Conservation (phyloP, 2,329 filamentous ascomycete genomes). For the Rutstroemia sp. region DNA sequence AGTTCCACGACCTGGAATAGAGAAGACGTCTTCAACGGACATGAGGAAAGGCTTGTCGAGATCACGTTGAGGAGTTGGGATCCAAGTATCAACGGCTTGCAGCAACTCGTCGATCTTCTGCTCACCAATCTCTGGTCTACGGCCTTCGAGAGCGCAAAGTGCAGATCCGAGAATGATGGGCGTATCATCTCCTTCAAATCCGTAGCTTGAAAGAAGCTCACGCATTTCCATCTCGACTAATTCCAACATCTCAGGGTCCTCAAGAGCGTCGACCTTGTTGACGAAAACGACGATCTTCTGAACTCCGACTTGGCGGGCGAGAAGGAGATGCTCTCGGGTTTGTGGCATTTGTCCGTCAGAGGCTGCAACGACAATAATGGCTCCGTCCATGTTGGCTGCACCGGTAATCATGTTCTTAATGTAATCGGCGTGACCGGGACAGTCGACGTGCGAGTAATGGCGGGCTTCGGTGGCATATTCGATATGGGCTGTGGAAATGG, state of each 20-base stretch:
- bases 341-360: constrained; percentile 99
- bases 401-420: constrained; percentile 99
- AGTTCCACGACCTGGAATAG: constrained; percentile 87
- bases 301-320: constrained; percentile 96
- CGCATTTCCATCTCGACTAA: constrained; percentile 99
- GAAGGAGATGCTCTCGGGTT: constrained; percentile 95
- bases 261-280: constrained; percentile 97
- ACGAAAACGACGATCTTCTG: constrained; percentile 98
- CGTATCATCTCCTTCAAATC: constrained; percentile 96
- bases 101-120: constrained; percentile 89
- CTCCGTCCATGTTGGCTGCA: constrained; percentile 98
- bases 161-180: constrained; percentile 97
- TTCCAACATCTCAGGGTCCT: constrained; percentile 99
- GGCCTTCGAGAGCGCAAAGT: constrained; percentile 84
- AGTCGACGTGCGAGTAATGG: constrained; percentile 99
- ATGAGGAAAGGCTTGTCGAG: constrained; percentile 98
- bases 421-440: constrained; percentile 99
- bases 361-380: constrained; percentile 96
- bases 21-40: constrained; percentile 92
- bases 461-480: constrained; percentile 92
- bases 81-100: constrained; percentile 86
- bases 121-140: constrained; percentile 78
- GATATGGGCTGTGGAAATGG: constrained; percentile 96
- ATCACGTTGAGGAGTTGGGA: constrained; percentile 89
- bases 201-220: constrained; percentile 85